Conservation (phyloP, 2,329 filamentous ascomycete species). For the Colletotrichum abscissum region DNA sequence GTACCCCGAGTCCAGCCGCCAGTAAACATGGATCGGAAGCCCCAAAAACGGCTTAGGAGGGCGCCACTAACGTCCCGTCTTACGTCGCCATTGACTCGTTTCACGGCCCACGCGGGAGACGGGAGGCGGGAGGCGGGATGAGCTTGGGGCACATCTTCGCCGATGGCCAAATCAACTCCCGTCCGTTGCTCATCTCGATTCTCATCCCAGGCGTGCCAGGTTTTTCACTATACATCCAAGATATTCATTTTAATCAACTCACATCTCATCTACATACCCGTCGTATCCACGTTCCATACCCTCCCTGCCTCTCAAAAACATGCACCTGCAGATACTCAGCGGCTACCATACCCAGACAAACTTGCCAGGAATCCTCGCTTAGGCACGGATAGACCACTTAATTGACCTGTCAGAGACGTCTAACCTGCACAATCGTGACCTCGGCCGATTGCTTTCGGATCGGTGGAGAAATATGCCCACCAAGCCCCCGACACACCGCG, state of each 20-base stretch:
- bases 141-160: not conserved
- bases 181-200: not conserved
- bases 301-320: not conserved
- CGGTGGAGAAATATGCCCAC: slow-evolving; percentile 9
- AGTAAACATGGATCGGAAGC: not conserved
- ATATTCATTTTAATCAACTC: not conserved
- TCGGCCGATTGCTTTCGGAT: slow-evolving; percentile 18
- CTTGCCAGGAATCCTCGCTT: slow-evolving; percentile 8
- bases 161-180: not conserved
- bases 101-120: not conserved
- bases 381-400: not conserved
- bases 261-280: not conserved
- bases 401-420: not conserved
- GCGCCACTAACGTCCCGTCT: slow-evolving; percentile 14
- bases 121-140: not conserved
- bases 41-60: not conserved
- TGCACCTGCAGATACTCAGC: not conserved
- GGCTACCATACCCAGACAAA: slow-evolving; percentile 13
- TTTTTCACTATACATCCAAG: not conserved
- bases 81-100: not conserved
- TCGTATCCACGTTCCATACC: not conserved
- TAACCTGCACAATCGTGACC: not conserved
- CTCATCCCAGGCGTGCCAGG: not conserved
- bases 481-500: not conserved
- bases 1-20: not conserved